Evolutionary conservation across 2,329 filamentous ascomycete species (phyloP), one percentile per base, ranked within the genome.

Genomic region (Fusarium aywerte): DNA sequence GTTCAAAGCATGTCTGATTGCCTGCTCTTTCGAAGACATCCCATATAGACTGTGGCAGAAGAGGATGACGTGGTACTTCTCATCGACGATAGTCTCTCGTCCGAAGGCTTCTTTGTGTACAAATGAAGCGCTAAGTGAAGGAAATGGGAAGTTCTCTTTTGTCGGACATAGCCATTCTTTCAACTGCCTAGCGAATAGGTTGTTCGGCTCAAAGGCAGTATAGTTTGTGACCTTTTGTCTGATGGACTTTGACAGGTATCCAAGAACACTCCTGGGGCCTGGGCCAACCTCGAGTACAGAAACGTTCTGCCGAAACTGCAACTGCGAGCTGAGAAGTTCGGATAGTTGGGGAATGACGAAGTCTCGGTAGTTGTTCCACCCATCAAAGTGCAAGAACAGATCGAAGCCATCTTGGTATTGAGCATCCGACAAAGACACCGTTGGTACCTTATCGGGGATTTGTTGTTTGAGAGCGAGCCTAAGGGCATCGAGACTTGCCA

Each of bases 11-110:
- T 61, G 67, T 71, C 82, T 72, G 62, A 90, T 81, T 59, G 79
- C 81, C 3, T 15, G 71, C n/a, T 63, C 68, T 65, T 85, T 84
- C 4, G 80, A 79, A 0, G 78, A 79, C 82, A 89, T 84, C 60
- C 85, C 85, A 65, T 89, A 89, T 82, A 89, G 83, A 76, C 87
- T 88, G 72, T 89, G 87, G 66, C 86, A 89, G 75, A 90, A 87
- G 6, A 90, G 70, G 18, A 90, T 73, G 38, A 89, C 13, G 64
- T 90, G 82, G 68, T 82, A 89, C 59, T 77, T 81, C 21, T 80
- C 73, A 31, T 76, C 67, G 1, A n/a, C 66, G 23, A 73, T 66
- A 39, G 62, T 67, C 9, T 80, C 56, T n/a, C 74, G 55, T 59
- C 13, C 61, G 67, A 87, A 87, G 11, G 78, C 74, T 7, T 53